Conservation (phyloP, 2,329 filamentous ascomycete genomes). For the Akanthomyces lecanii region DNA sequence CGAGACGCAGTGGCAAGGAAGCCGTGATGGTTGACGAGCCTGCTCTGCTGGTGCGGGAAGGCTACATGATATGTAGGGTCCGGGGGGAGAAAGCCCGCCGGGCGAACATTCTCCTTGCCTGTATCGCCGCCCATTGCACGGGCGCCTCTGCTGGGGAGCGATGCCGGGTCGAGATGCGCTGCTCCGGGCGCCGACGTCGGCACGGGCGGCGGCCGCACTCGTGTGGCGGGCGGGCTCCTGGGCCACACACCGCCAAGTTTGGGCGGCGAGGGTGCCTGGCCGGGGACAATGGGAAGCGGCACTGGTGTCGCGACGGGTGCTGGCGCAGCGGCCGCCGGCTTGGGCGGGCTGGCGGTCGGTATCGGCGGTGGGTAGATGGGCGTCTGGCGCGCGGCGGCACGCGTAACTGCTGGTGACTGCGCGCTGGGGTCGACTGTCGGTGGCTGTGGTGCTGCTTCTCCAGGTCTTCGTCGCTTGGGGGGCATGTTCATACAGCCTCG, state of each 20-base stretch:
- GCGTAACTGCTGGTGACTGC: conserved; percentile 19
- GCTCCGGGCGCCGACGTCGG: conserved; percentile 19
- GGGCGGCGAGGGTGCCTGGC: conserved; percentile 15
- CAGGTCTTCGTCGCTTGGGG: conserved; percentile 35
- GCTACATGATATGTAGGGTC: conserved; percentile 39
- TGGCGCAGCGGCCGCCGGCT: conserved; percentile 2
- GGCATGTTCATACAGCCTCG: conserved; percentile 26
- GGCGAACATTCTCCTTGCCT: conserved; percentile 26
- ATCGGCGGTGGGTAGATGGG: conserved; percentile 32
- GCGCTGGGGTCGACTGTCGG: conserved; percentile 2
- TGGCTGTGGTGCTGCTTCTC: conserved; percentile 21
- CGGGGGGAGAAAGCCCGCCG: conserved; percentile 36
- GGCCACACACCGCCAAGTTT: conserved; percentile 7
- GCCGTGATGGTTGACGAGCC: conserved; percentile 32
- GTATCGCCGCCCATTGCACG: conserved; percentile 24
- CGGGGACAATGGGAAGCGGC: conserved; percentile 16
- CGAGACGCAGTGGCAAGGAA: conserved; percentile 30
- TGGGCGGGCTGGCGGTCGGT: conserved; percentile 25
- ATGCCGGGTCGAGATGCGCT: not conserved
- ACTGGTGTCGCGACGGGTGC: conserved; percentile 16
- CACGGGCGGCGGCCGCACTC: conserved; percentile 12
- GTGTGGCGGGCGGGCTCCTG: not conserved
- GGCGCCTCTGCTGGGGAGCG: conserved; percentile 14
- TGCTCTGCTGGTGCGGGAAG: conserved; percentile 28
- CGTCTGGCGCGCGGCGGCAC: conserved; percentile 28